phyloP scores from a whole-genome alignment of 495 filamentous ascomycete genomes.

The Jackrogersella multiformis region DNA sequence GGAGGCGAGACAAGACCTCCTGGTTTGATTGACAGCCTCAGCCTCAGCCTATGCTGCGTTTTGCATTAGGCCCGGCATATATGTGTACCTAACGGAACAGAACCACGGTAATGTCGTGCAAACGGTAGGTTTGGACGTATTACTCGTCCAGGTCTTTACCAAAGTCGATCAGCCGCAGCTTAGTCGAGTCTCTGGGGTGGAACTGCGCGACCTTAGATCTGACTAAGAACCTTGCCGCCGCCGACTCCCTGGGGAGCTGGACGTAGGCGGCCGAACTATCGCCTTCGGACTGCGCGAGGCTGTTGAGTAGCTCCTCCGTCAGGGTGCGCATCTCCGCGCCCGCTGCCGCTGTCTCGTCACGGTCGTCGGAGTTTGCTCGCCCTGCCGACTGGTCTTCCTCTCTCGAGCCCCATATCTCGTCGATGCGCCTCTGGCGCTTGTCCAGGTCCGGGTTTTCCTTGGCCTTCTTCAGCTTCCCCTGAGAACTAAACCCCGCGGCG shows the following conservation, averaged over 20 bases:
- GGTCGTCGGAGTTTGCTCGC: slow-evolving; percentile 34
- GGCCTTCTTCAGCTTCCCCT: slow-evolving; percentile 73
- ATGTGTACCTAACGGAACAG: slow-evolving; percentile 1
- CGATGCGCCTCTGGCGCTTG: slow-evolving; percentile 73
- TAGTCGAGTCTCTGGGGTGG: slow-evolving; percentile 81
- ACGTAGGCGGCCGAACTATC: slow-evolving; percentile 71
- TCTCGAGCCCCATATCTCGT: slow-evolving; percentile 71
- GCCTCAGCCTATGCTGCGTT: slow-evolving; percentile 3
- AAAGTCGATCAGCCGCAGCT: slow-evolving; percentile 83
- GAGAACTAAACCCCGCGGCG: slow-evolving; percentile 74
- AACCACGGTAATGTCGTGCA: background rate
- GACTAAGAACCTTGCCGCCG: slow-evolving; percentile 82
- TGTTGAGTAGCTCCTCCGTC: slow-evolving; percentile 68
- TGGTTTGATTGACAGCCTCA: slow-evolving; percentile 21
- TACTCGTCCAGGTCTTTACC: slow-evolving; percentile 77
- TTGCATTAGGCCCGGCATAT: background rate
- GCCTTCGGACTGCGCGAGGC: slow-evolving; percentile 67
- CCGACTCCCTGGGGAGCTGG: slow-evolving; percentile 75
- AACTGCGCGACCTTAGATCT: slow-evolving; percentile 86
- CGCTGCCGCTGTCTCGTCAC: slow-evolving; percentile 71
- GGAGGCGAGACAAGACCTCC: background rate
- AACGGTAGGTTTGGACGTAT: slow-evolving; percentile 15
- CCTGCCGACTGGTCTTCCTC: slow-evolving; percentile 46
- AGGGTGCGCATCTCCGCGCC: slow-evolving; percentile 72
- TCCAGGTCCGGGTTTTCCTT: slow-evolving; percentile 57